These are phyloP conservation scores for Syzygium aqueum DNA, from an alignment of 345 rosid genomes.

Conservation along the genomic window DNA sequence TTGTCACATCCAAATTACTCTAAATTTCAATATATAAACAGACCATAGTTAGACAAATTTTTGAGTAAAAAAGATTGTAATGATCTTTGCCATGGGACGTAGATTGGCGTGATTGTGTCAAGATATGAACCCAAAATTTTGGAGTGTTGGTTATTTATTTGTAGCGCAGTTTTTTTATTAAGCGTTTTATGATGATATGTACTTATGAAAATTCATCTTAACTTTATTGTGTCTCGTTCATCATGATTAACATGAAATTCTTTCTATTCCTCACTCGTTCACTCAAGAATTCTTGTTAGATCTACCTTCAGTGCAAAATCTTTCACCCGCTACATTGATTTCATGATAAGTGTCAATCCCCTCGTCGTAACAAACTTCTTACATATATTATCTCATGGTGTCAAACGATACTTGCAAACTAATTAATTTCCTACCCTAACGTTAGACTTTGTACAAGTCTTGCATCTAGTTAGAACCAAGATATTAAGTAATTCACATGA, in stretches of 20 bases:
- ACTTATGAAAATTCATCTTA: too few relatives aligned
- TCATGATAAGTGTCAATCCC: background rate
- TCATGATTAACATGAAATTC: too few relatives aligned
- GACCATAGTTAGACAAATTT: background rate
- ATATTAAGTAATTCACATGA: background rate
- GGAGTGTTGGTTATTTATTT: background rate
- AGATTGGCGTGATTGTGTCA: background rate
- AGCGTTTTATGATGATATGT: too few relatives aligned
- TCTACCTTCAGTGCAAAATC: background rate
- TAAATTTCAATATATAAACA: background rate
- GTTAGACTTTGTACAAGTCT: background rate
- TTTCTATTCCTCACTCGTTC: too few relatives aligned
- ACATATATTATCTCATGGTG: background rate
- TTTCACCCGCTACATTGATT: background rate
- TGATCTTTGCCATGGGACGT: background rate
- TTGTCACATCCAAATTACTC: background rate
- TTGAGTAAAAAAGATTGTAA: background rate
- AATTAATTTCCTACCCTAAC: background rate
- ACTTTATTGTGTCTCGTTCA: too few relatives aligned
- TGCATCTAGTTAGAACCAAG: background rate
- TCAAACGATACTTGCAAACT: background rate
- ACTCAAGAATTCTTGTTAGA: background rate
- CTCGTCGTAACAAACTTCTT: background rate
- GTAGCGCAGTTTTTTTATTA: too few relatives aligned
- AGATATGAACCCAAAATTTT: background rate